A percentile compares a stretch with the other conserved stretches of the same genome.
Conservation (phyloP, 2,329 filamentous ascomycete genomes). For the Pseudopithomyces chartarum region DNA sequence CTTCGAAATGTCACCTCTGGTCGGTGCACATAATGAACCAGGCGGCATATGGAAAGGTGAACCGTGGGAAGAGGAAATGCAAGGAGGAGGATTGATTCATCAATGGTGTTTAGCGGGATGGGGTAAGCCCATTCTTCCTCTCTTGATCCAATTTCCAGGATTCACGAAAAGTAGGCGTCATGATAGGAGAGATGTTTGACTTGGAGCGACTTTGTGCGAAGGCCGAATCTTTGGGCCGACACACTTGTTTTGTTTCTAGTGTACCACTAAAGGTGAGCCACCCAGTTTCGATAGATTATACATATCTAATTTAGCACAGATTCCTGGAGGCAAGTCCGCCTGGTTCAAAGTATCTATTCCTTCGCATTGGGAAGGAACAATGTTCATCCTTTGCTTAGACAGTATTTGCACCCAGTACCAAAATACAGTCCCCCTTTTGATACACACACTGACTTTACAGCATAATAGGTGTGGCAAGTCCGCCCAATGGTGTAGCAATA, state of each 20-base stretch:
- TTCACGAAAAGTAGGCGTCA: conserved; percentile 24
- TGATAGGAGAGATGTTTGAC: conserved; percentile 49
- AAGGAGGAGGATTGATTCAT: conserved; percentile 40
- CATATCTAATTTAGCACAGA: conserved; percentile 30
- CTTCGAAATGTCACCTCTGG: conserved; percentile 52
- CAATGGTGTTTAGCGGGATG: conserved; percentile 41
- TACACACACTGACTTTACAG: no score
- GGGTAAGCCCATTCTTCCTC: conserved; percentile 22
- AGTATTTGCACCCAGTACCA: no score
- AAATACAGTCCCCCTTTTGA: no score
- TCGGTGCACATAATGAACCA: conserved; percentile 36
- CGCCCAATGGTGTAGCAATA: conserved; percentile 45
- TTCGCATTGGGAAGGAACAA: no score
- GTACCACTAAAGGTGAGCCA: conserved; percentile 57
- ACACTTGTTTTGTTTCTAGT: conserved; percentile 66
- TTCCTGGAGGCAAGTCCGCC: conserved; percentile 49
- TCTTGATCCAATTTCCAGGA: background rate
- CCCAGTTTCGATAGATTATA: background rate
- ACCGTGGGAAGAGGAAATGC: conserved; percentile 41
- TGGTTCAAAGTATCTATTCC: no score
- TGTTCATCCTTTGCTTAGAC: no score
- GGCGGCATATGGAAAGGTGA: conserved; percentile 42
- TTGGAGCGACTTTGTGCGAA: conserved; percentile 58
- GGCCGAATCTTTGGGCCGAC: conserved; percentile 58
- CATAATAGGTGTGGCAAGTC: conserved; percentile 33